phyloP scores from a whole-genome alignment of 176 grass and related monocot species.

The Avena sativa region DNA sequence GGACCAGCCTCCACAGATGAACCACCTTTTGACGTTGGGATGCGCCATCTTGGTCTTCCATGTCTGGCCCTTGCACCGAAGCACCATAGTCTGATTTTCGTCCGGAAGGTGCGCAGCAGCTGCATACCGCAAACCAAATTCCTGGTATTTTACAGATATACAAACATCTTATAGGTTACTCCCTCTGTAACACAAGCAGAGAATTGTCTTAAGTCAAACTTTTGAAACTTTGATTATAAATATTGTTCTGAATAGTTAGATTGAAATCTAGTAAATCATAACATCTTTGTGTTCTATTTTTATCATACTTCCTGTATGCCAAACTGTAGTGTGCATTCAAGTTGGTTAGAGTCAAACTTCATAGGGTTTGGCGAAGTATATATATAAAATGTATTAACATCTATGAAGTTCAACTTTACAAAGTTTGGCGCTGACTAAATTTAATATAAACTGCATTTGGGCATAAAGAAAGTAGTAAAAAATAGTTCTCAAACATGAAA shows the following conservation, averaged over 20 bases:
- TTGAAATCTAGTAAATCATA: background rate
- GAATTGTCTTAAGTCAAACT: background rate
- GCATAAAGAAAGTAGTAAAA: too few relatives aligned
- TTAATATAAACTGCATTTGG: too few relatives aligned
- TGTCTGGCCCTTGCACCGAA: background rate
- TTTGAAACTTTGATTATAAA: background rate
- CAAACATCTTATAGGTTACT: background rate
- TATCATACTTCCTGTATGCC: too few relatives aligned
- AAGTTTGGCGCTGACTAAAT: too few relatives aligned
- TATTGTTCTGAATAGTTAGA: background rate
- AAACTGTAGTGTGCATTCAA: too few relatives aligned
- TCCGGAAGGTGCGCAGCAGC: constrained; percentile 13
- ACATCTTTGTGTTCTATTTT: too few relatives aligned
- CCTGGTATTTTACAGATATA: constrained; percentile 13
- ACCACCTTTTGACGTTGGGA: background rate
- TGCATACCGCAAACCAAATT: constrained; percentile 5
- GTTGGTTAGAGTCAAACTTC: too few relatives aligned
- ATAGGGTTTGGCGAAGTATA: too few relatives aligned
- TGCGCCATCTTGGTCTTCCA: constrained; percentile 16
- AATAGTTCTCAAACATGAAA: too few relatives aligned
- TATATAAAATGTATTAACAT: too few relatives aligned
- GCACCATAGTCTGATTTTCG: background rate
- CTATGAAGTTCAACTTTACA: too few relatives aligned
- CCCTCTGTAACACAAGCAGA: background rate
- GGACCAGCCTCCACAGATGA: constrained; percentile 34